Percentiles rank a stretch among this genome's conserved stretches.
Evolutionary conservation across 257 asterid species (phyloP).

Genomic region (Cynanchum wilfordii): DNA sequence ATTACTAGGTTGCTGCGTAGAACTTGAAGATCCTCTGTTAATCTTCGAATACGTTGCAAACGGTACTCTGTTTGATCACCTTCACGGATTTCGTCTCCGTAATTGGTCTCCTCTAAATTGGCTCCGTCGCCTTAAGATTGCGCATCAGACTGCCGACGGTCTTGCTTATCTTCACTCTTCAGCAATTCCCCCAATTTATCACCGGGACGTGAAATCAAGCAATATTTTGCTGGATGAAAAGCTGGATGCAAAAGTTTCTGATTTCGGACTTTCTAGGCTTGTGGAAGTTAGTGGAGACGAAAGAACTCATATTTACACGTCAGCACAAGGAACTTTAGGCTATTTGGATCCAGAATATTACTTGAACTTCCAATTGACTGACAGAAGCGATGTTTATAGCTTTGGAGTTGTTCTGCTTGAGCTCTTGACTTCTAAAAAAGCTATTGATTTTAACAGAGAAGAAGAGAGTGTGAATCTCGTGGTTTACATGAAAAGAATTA

Average conservation of each 20-base stretch:
- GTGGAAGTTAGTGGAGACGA: conserved; percentile 48
- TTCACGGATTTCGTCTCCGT: conserved; percentile 30
- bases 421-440: conserved; percentile 45
- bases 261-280: conserved; percentile 50
- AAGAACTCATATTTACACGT: conserved; percentile 42
- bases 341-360: conserved; percentile 62
- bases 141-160: conserved; percentile 42
- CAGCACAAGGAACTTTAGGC: conserved; percentile 62
- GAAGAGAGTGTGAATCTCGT: conserved; percentile 56
- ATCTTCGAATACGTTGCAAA: conserved; percentile 43
- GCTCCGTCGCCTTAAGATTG: conserved; percentile 40
- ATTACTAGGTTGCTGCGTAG: conserved; percentile 54
- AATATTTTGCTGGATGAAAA: conserved; percentile 47
- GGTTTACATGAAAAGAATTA: conserved; percentile 51
- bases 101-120: conserved; percentile 32
- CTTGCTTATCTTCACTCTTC: conserved; percentile 58
- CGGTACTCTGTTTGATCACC: conserved; percentile 52
- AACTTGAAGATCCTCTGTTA: conserved; percentile 50
- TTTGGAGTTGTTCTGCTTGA: conserved; percentile 60
- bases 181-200: conserved; percentile 50
- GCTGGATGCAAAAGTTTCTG: conserved; percentile 53
- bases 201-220: conserved; percentile 55
- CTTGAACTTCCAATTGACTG: conserved; percentile 41
- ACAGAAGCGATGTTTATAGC: conserved; percentile 59
- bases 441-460: conserved; percentile 50